Evolutionary conservation across 2,329 filamentous ascomycete genomes (phyloP).

Genomic region (Hawksworthiomyces lignivorus): DNA sequence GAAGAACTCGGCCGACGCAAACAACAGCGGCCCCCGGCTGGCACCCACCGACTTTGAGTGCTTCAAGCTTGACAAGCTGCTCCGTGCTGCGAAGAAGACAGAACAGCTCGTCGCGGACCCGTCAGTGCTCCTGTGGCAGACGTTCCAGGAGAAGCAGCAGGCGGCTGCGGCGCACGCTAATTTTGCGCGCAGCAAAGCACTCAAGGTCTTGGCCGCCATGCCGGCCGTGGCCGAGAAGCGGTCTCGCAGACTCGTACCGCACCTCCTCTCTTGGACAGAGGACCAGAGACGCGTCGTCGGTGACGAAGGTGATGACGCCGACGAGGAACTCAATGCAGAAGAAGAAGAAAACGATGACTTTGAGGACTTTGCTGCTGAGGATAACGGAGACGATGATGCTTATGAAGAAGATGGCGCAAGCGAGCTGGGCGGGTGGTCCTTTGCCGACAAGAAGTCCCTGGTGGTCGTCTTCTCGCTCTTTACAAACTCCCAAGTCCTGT

Average conservation of each 20-base stretch:
- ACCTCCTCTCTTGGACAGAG: conserved; percentile 74
- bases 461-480: conserved; percentile 79
- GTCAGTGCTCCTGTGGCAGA: conserved; percentile 49
- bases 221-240: conserved; percentile 77
- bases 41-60: conserved; percentile 75
- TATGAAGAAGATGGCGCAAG: conserved; percentile 30
- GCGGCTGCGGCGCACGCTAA: conserved; percentile 40
- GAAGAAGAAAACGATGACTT: conserved; percentile 22
- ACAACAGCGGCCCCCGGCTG: conserved; percentile 18
- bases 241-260: conserved; percentile 76
- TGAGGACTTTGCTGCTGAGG: conserved; percentile 24
- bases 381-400: conserved; percentile 13
- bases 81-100: conserved; percentile 41
- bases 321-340: conserved; percentile 34
- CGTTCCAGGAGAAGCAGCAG: conserved; percentile 58
- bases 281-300: conserved; percentile 25
- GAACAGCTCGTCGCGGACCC: conserved; percentile 46
- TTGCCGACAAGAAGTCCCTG: conserved; percentile 77
- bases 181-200: conserved; percentile 65
- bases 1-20: conserved; percentile 14
- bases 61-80: conserved; percentile 59
- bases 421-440: conserved; percentile 47
- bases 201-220: conserved; percentile 67
- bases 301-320: conserved; percentile 25
- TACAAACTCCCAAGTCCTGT: conserved; percentile 77